Base-by-base conservation (phyloP, 2,329 filamentous ascomycete species). In the Phaeosphaeria sp. region DNA sequence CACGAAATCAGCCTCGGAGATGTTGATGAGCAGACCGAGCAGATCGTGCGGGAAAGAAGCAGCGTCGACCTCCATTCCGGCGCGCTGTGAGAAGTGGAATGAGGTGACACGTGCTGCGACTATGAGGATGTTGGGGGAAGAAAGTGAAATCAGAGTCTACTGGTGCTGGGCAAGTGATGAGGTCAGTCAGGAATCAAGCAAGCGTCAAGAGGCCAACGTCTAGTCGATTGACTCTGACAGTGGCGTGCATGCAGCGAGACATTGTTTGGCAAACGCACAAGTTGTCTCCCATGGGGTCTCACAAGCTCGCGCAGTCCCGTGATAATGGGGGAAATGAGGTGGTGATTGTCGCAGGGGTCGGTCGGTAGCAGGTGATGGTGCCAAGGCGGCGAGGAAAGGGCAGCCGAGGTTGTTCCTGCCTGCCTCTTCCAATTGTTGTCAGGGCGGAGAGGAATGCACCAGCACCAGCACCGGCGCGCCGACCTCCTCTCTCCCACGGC, bases 1-100 rank as follows among this genome's bases (percentile, higher is more conserved):
- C 13, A 90, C 84, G 65, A 89, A 90, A 58, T 82, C 81, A 33
- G 86, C 83, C 54, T 83, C 79, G 23, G 85, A 82, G 55, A 90
- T 82, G 55, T 85, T 79, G 58, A 83, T 79, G 20, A 90, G 74
- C 36, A 90, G 82, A 41, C 80, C 80, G 2, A 87, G 79, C 6
- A 89, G 76, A 25, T 82, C 76, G 27, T 78, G 72, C 25, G 78
- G 75, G 68, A 86, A 87, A 48, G 81, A 79, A 56, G 71, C 66
- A 21, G 76, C 76, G 62, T 83, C 81, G 64, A 89, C 76, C 53
- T 89, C 86, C 87, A 89, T 89, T 50, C 49, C 56, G 60, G 58
- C 23, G 46, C 58, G 55, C 52, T 27, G 22, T 10, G 11, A 36
- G 27, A 30, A 11, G 27, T 7, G 22, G 13, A 23, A 15, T 13